Evolutionary conservation across 2,329 filamentous ascomycete genomes (phyloP).

Genomic region (Exserohilum rostratum): DNA sequence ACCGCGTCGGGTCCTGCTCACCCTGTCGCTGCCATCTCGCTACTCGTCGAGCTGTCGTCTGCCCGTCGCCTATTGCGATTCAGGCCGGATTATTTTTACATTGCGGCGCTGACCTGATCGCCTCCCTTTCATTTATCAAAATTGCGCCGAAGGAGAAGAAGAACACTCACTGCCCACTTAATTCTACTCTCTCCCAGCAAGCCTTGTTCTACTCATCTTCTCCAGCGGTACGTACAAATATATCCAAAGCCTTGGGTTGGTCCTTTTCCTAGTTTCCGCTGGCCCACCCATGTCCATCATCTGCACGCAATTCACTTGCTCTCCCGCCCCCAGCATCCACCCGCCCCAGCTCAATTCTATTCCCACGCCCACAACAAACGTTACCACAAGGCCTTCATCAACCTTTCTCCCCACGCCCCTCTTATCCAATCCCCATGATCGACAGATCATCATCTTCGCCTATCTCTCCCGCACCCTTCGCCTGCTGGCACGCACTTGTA

Average conservation of each 20-base stretch:
- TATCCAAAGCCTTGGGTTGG: background rate
- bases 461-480: slow-evolving; percentile 6
- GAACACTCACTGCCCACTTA: background rate
- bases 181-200: background rate
- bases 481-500: slow-evolving; percentile 14
- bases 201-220: background rate
- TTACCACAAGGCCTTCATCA: background rate
- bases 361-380: no score
- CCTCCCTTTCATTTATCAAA: slow-evolving; percentile 13
- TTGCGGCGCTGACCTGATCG: slow-evolving; percentile 8
- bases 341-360: no score
- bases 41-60: background rate
- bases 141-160: slow-evolving; percentile 5
- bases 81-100: background rate
- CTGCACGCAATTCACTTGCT: background rate
- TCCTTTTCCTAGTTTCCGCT: background rate
- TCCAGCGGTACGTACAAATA: slow-evolving; percentile 9
- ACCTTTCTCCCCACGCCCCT: background rate
- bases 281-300: background rate
- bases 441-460: slow-evolving; percentile 7
- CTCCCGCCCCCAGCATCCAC: no score
- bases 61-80: background rate
- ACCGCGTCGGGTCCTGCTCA: background rate
- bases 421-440: slow-evolving; percentile 2
- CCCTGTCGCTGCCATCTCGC: no score